Conservation (phyloP, 371 early-diverging fungal species). For the Gilbertella persicaria region DNA sequence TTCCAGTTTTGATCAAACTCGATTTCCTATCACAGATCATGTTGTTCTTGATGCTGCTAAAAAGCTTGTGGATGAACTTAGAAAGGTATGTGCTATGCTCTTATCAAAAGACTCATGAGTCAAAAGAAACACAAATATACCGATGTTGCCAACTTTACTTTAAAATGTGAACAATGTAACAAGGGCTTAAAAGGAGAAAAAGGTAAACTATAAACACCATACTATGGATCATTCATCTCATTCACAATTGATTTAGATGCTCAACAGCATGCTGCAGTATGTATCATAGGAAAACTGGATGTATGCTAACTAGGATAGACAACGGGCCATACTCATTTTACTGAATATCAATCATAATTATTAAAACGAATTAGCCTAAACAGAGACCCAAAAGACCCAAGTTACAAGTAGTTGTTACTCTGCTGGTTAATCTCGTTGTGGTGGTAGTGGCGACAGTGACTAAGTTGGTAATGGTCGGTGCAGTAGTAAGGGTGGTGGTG, state of each 20-base stretch:
- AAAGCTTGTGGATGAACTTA: slow-evolving; percentile 41
- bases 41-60: slow-evolving; percentile 41
- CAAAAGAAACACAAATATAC: slow-evolving; percentile 58
- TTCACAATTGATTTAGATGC: slow-evolving; percentile 22
- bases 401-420: neutral
- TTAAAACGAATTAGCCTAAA: neutral
- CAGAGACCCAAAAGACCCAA: neutral
- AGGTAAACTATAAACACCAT: too few species aligned
- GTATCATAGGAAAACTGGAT: neutral
- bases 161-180: slow-evolving; percentile 54
- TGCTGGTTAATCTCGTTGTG: neutral
- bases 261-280: slow-evolving; percentile 31
- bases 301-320: too few species aligned
- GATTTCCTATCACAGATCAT: slow-evolving; percentile 40
- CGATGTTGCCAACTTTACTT: slow-evolving; percentile 59
- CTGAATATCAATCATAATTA: slow-evolving; percentile 23
- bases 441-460: neutral
- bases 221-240: too few species aligned
- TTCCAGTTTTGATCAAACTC: slow-evolving; percentile 57
- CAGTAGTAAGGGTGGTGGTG: neutral
- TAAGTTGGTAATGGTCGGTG: neutral
- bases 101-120: neutral
- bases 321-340: slow-evolving; percentile 35
- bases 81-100: slow-evolving; percentile 34
- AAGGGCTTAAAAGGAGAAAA: slow-evolving; percentile 60